phyloP scores from a whole-genome alignment of 306 rosid genomes.

The Datisca glomerata region DNA sequence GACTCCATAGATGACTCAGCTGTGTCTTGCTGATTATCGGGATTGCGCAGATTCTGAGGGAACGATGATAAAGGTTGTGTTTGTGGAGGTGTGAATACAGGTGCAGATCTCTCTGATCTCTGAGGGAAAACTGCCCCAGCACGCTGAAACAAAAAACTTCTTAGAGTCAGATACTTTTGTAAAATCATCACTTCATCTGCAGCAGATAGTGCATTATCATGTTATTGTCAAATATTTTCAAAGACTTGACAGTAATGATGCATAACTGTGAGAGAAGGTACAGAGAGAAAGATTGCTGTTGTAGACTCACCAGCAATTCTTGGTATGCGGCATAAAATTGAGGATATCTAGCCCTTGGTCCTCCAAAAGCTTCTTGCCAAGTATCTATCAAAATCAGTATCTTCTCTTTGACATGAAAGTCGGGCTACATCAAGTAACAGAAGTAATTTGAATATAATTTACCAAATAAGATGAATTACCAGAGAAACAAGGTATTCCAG shows the following conservation, averaged over 20 bases:
- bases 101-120: slow-evolving; percentile 68
- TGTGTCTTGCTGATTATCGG: slow-evolving; percentile 30
- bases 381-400: slow-evolving; percentile 75
- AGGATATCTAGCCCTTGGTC: slow-evolving; percentile 92
- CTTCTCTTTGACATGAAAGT: slow-evolving; percentile 83
- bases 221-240: no score
- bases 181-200: neutral
- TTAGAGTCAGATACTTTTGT: slow-evolving; percentile 6
- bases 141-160: slow-evolving; percentile 42
- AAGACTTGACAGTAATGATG: no score
- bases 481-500: slow-evolving; percentile 13
- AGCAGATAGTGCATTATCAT: slow-evolving; percentile 6
- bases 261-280: no score
- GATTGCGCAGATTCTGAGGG: slow-evolving; percentile 56
- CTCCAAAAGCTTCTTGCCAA: slow-evolving; percentile 99
- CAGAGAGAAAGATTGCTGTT: no score
- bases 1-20: slow-evolving; percentile 70
- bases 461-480: slow-evolving; percentile 13
- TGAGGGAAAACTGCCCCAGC: slow-evolving; percentile 91
- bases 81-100: slow-evolving; percentile 87
- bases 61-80: slow-evolving; percentile 74
- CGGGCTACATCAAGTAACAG: slow-evolving; percentile 57
- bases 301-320: slow-evolving; percentile 68
- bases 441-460: slow-evolving; percentile 21
- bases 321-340: slow-evolving; percentile 89